phyloP scores from a whole-genome alignment of 2,329 filamentous ascomycete species.

The Nemania abortiva region DNA sequence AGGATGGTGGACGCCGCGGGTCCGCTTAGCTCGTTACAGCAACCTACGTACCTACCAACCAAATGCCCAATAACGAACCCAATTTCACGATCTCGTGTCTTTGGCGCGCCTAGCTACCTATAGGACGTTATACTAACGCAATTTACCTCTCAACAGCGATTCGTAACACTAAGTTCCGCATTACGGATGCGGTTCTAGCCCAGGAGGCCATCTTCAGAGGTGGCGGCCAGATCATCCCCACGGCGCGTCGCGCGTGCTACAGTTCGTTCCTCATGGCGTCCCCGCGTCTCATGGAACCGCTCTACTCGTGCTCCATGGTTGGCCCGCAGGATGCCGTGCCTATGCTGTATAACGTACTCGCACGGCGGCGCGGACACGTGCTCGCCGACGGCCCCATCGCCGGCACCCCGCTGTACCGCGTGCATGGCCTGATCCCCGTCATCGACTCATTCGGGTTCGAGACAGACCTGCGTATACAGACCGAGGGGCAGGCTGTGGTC shows the following conservation, averaged over 20 bases:
- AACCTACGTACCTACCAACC: not conserved
- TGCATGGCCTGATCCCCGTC: constrained; percentile 90
- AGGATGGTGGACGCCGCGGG: constrained; percentile 9
- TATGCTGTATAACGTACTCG: constrained; percentile 91
- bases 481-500: constrained; percentile 90
- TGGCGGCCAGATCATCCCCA: constrained; percentile 97
- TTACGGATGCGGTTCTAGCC: constrained; percentile 90
- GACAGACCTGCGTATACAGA: constrained; percentile 95
- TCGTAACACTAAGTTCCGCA: constrained; percentile 96
- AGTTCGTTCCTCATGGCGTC: constrained; percentile 97
- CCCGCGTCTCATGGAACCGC: constrained; percentile 94
- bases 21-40: constrained; percentile 4
- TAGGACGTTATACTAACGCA: constrained; percentile 39
- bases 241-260: constrained; percentile 91
- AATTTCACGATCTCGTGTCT: constrained; percentile 27
- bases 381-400: constrained; percentile 94
- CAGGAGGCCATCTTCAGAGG: constrained; percentile 93
- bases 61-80: constrained; percentile 17
- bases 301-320: constrained; percentile 93
- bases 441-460: constrained; percentile 99
- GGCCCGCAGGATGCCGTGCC: constrained; percentile 90
- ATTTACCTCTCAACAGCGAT: constrained; percentile 70
- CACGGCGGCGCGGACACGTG: constrained; percentile 89
- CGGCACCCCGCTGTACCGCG: constrained; percentile 92
- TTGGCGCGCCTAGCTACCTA: constrained; percentile 17